phyloP scores from a whole-genome alignment of 2,329 filamentous ascomycete species.

The Atkinsonella hypoxylon region DNA sequence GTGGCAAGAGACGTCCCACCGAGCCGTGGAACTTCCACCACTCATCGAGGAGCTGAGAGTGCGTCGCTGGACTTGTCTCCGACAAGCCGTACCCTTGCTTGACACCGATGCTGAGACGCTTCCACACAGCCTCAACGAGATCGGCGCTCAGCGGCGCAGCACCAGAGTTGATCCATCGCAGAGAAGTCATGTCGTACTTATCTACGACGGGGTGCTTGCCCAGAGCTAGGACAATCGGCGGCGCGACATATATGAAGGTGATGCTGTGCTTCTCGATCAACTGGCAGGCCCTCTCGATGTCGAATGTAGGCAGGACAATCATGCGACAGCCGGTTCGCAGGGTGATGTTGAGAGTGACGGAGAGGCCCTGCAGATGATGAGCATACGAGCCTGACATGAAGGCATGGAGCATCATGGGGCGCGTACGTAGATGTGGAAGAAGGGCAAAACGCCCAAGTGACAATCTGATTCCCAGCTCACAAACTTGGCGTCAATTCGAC shows the following conservation, averaged over 20 bases:
- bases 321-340: conserved; percentile 54
- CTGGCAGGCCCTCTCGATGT: conserved; percentile 65
- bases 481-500: conserved; percentile 39
- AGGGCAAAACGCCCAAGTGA: conserved; percentile 69
- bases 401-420: neutral
- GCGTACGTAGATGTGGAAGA: conserved; percentile 81
- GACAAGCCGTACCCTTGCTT: conserved; percentile 91
- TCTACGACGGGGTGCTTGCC: conserved; percentile 67
- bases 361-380: conserved; percentile 16
- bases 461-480: conserved; percentile 54
- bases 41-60: conserved; percentile 60
- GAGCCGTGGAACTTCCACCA: conserved; percentile 69
- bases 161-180: conserved; percentile 79
- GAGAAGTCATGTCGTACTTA: conserved; percentile 66
- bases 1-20: conserved; percentile 66
- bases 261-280: conserved; percentile 64
- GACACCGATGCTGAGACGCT: conserved; percentile 62
- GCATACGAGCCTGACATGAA: neutral
- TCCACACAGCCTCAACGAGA: conserved; percentile 63
- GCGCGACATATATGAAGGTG: conserved; percentile 72
- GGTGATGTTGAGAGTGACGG: conserved; percentile 18
- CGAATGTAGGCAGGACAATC: conserved; percentile 63
- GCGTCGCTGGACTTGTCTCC: conserved; percentile 72
- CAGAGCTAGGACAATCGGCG: conserved; percentile 70
- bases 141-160: conserved; percentile 77